phyloP scores from a whole-genome alignment of 805 yeast species.

The Cyberlindnera galapagoensis region DNA sequence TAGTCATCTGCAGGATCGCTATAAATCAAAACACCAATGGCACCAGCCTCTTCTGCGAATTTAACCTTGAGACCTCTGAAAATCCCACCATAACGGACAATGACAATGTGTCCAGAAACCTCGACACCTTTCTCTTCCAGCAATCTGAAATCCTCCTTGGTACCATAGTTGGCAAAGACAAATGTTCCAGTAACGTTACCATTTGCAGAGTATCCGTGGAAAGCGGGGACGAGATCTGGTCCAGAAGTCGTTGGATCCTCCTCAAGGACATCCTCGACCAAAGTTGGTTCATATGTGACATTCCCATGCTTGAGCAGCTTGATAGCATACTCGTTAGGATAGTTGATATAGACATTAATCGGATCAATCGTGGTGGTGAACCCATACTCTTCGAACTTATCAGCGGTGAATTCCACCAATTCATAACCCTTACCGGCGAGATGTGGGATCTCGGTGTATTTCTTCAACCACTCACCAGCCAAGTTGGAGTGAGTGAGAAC shows the following conservation, averaged over 20 bases:
- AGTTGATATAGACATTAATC: slow-evolving; percentile 57
- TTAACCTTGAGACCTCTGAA: slow-evolving; percentile 73
- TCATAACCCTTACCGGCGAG: slow-evolving; percentile 48
- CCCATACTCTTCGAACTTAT: slow-evolving; percentile 56
- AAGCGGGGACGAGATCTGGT: slow-evolving; percentile 55
- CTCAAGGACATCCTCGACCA: slow-evolving; percentile 45
- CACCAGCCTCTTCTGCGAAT: slow-evolving; percentile 69
- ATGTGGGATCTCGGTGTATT: slow-evolving; percentile 48
- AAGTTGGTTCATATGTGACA: slow-evolving; percentile 32
- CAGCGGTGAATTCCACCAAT: slow-evolving; percentile 52
- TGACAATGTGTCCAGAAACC: slow-evolving; percentile 52
- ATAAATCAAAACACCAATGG: slow-evolving; percentile 58
- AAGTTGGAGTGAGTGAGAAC: slow-evolving; percentile 23
- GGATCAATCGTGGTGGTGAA: slow-evolving; percentile 44
- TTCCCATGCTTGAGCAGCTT: slow-evolving; percentile 28
- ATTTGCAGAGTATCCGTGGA: slow-evolving; percentile 69
- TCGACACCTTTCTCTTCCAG: slow-evolving; percentile 42
- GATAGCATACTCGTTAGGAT: slow-evolving; percentile 52
- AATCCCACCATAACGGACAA: slow-evolving; percentile 59
- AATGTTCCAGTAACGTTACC: slow-evolving; percentile 67
- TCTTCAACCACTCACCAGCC: slow-evolving; percentile 49
- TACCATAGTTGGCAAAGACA: slow-evolving; percentile 67
- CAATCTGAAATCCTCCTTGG: slow-evolving; percentile 47
- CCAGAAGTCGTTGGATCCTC: slow-evolving; percentile 40
- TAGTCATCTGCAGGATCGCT: slow-evolving; percentile 66